These are phyloP conservation scores for Allium cepa DNA, from an alignment of 106 monocot genomes.

Conservation along the genomic window DNA sequence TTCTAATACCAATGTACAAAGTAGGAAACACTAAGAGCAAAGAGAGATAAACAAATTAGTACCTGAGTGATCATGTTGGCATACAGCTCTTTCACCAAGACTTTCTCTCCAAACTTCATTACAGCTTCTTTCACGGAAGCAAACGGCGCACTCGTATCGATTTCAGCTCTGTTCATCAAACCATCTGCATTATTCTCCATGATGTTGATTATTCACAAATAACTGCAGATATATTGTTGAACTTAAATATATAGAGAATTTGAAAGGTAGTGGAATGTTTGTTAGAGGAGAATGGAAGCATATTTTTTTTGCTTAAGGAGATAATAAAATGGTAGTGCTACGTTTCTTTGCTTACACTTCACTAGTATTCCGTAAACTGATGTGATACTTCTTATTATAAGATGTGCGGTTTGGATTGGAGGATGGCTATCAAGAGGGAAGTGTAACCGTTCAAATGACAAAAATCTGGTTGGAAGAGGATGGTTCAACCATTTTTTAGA, in stretches of 20 bases:
- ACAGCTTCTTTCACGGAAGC: conserved; percentile 76
- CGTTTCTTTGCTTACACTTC: conserved; percentile 72
- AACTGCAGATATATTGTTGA: no score
- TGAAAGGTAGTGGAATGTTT: not conserved
- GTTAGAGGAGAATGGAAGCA: conserved; percentile 4
- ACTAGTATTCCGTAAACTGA: conserved; percentile 30
- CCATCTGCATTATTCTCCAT: no score
- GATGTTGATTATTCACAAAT: no score
- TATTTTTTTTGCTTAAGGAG: conserved; percentile 4
- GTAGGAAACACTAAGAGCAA: no score
- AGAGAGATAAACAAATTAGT: not conserved
- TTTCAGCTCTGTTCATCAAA: conserved; percentile 28
- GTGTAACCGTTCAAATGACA: no score
- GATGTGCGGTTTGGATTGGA: no score
- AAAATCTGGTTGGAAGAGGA: no score
- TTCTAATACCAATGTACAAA: no score
- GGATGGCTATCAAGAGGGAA: no score
- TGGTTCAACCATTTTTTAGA: no score
- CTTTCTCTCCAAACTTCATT: conserved; percentile 54
- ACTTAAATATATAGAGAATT: not conserved
- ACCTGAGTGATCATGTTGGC: conserved; percentile 42
- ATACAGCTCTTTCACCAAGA: conserved; percentile 44
- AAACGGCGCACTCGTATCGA: conserved; percentile 64
- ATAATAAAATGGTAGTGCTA: conserved; percentile 35
- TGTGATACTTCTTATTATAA: no score